A percentile compares a stretch with the other conserved stretches of the same genome.
Conservation (phyloP, 2,329 filamentous ascomycete genomes). For the Ophiognomonia clavigignenti-juglandacearum region DNA sequence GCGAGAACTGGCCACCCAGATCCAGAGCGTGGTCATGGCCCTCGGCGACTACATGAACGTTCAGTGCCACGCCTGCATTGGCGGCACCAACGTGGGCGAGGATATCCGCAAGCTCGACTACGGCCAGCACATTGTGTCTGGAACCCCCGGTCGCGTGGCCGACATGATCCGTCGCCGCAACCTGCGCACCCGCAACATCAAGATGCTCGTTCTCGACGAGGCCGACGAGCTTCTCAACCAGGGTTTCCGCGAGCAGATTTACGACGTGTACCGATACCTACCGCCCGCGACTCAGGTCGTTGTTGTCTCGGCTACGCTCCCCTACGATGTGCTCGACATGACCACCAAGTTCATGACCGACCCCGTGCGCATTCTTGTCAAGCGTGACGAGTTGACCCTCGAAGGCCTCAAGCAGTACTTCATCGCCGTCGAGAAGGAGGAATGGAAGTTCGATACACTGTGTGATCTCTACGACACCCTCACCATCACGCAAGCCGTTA, state of each 20-base stretch:
- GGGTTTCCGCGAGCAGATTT: slow-evolving; percentile 99
- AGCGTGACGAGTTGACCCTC: slow-evolving; percentile 98
- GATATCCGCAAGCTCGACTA: slow-evolving; percentile 98
- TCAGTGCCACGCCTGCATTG: slow-evolving; percentile 98
- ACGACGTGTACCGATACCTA: slow-evolving; percentile 99
- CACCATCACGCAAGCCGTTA: slow-evolving; percentile 98
- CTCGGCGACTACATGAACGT: slow-evolving; percentile 99
- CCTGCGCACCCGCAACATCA: slow-evolving; percentile 95
- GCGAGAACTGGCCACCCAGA: slow-evolving; percentile 97
- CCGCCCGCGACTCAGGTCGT: slow-evolving; percentile 98
- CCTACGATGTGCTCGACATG: slow-evolving; percentile 97
- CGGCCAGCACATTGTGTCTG: slow-evolving; percentile 94
- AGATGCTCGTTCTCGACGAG: slow-evolving; percentile 99
- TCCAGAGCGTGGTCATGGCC: slow-evolving; percentile 98
- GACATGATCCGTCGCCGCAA: slow-evolving; percentile 99
- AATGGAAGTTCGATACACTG: slow-evolving; percentile 99
- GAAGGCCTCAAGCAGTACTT: slow-evolving; percentile 99
- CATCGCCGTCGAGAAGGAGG: slow-evolving; percentile 99
- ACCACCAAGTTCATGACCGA: slow-evolving; percentile 99
- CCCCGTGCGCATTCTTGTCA: slow-evolving; percentile 97
- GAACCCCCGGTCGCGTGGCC: slow-evolving; percentile 95
- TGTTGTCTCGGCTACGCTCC: slow-evolving; percentile 96
- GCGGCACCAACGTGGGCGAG: slow-evolving; percentile 94
- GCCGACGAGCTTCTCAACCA: slow-evolving; percentile 94
- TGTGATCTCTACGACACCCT: slow-evolving; percentile 99